Evolutionary conservation across 257 asterid genomes (phyloP).

Genomic region (Nicotiana obtusifolia): DNA sequence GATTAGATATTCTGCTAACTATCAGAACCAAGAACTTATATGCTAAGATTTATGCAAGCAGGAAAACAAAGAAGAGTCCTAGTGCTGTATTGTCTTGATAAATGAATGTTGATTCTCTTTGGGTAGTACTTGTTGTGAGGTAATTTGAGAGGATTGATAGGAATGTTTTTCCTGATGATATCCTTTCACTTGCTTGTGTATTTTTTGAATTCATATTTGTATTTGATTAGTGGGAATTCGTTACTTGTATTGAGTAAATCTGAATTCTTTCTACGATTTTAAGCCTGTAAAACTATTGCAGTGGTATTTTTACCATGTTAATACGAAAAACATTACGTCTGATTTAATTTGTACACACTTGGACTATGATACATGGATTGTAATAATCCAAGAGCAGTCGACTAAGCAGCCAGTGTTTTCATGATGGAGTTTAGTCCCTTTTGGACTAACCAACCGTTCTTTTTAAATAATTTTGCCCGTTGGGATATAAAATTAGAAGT

Average conservation of each 20-base stretch:
- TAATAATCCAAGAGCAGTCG: too few relatives aligned
- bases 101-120: not conserved
- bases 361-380: too few relatives aligned
- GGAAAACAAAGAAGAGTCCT: slow-evolving; percentile 23
- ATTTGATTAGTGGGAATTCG: not conserved
- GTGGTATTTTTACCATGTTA: not conserved
- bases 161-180: not conserved
- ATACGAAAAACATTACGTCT: not conserved
- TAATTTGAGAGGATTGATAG: not conserved
- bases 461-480: too few relatives aligned
- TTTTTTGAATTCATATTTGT: not conserved
- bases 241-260: not conserved
- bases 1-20: slow-evolving; percentile 26
- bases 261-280: not conserved
- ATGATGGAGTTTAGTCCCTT: too few relatives aligned
- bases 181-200: not conserved
- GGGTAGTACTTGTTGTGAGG: not conserved
- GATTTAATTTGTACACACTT: not conserved
- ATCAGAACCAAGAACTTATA: slow-evolving; percentile 30
- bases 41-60: slow-evolving; percentile 27
- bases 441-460: too few relatives aligned
- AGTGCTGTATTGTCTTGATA: slow-evolving; percentile 8
- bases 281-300: not conserved
- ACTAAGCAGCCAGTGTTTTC: too few relatives aligned
- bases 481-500: too few relatives aligned